Percentiles rank a stretch among this genome's conserved stretches.
Evolutionary conservation across 768 basidiomycete species (phyloP).

Genomic region (Lactarius deliciosus): DNA sequence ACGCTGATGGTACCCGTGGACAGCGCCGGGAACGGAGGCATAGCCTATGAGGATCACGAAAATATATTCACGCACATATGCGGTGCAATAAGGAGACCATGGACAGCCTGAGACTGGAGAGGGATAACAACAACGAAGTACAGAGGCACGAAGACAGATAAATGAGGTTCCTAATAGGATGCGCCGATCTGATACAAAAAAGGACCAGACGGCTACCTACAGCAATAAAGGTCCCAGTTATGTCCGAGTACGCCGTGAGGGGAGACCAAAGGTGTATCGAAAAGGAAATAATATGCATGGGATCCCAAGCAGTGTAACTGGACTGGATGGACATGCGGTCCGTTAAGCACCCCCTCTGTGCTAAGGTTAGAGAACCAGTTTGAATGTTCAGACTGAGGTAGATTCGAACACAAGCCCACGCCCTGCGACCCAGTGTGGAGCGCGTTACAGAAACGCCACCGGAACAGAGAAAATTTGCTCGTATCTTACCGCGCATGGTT

Average conservation of each 20-base stretch:
- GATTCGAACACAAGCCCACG: not conserved
- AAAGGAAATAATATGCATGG: not conserved
- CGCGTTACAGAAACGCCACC: slow-evolving; percentile 7
- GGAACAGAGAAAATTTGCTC: slow-evolving; percentile 9
- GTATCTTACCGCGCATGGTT: not conserved
- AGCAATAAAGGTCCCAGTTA: not conserved
- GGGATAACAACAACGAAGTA: not conserved
- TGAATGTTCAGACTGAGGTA: slow-evolving; percentile 2
- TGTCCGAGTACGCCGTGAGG: not conserved
- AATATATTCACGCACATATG: not conserved
- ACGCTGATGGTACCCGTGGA: not conserved
- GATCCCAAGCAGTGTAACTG: not conserved
- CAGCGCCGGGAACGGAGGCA: not conserved
- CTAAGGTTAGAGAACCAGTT: slow-evolving; percentile 11
- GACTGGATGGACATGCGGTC: not conserved
- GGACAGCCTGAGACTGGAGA: not conserved
- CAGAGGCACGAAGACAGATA: not conserved
- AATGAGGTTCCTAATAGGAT: not conserved
- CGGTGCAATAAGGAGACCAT: not conserved
- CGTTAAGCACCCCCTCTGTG: not conserved
- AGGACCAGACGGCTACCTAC: no score
- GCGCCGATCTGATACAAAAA: not conserved
- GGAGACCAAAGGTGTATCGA: not conserved
- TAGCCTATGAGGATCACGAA: not conserved
- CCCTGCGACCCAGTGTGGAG: not conserved